Percentiles rank a stretch among this genome's conserved stretches.
phyloP scores from a whole-genome alignment of 495 filamentous ascomycete genomes.

The Aspergillus asperescens region DNA sequence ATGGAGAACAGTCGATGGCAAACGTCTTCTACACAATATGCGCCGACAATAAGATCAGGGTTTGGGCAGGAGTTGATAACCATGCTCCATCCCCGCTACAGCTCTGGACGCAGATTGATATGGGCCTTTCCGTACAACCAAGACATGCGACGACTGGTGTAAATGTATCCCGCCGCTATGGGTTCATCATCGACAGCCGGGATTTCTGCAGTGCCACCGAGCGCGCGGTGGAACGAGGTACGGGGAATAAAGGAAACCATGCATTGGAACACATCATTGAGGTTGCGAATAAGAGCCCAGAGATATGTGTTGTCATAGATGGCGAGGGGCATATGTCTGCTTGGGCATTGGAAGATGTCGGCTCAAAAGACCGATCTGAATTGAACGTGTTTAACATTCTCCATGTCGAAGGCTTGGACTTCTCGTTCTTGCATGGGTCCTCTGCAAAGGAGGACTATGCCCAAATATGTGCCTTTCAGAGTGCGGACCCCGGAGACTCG shows the following conservation, averaged over 20 bases:
- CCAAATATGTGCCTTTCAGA: constrained; percentile 68
- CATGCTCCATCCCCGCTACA: constrained; percentile 66
- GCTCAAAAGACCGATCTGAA: constrained; percentile 61
- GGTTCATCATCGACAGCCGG: constrained; percentile 78
- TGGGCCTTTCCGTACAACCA: constrained; percentile 66
- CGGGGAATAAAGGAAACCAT: constrained; percentile 57
- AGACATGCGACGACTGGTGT: constrained; percentile 33
- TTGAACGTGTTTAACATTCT: constrained; percentile 83
- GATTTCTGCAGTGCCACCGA: constrained; percentile 75
- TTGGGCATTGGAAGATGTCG: constrained; percentile 89
- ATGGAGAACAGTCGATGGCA: constrained; percentile 72
- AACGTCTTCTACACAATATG: constrained; percentile 93
- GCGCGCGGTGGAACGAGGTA: constrained; percentile 60
- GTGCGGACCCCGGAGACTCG: constrained; percentile 50
- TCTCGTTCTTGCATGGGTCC: constrained; percentile 55
- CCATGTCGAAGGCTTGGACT: constrained; percentile 65
- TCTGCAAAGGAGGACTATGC: constrained; percentile 52
- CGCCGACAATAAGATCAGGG: constrained; percentile 71
- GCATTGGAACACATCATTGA: constrained; percentile 80
- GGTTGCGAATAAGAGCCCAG: constrained; percentile 77
- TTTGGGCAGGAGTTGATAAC: constrained; percentile 77
- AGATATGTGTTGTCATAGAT: constrained; percentile 83
- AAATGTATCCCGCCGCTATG: constrained; percentile 53
- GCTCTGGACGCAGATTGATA: constrained; percentile 79
- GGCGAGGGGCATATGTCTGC: constrained; percentile 83